Base-by-base conservation (phyloP, 306 rosid species). In the Dicorynia guianensis region DNA sequence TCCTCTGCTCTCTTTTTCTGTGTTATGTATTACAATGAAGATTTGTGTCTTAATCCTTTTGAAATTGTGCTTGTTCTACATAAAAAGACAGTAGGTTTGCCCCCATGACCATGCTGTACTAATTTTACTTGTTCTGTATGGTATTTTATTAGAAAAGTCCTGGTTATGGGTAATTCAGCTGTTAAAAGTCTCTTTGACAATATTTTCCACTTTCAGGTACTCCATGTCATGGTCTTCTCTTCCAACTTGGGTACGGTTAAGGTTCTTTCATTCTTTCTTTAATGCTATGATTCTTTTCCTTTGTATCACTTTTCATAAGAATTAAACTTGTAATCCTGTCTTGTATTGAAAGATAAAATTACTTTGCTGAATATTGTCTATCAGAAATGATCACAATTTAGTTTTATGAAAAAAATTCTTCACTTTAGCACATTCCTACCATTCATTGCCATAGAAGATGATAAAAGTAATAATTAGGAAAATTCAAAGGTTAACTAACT, bases 171-270 rank as follows among this genome's bases (percentile, higher is more conserved):
- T 61, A 36, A 38, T n/a, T 36, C 36, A 35, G 12, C 15, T 59
- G 43, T 33, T 11, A 38, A 35, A 36, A 11, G 64, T 34, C 35
- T 43, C 38, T 66, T 55, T 82, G 62, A 76, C 60, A 9, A 64
- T 49, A 20, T 34, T 72, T 63, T 4, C 56, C 62, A 47, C 47
- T 50, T 83, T 86, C 89, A 90, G 96, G 96, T 83, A 38, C 87
- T 90, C 44, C 93, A 88, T 81, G 76, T 90, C 70, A 73, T 90
- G 91, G 60, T 90, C 15, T 87, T 88, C 72, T 73, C 86, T 74
- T 88, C 93, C 78, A 90, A 82, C 85, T 76, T 81, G 62, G 96
- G 96, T 90, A 88, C 33, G 86, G 81, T 44, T 71, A 71, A 58
- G 19, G 20, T 52, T 71, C 68, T 59, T 40, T 65, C 40, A 17